A percentile compares a stretch with the other conserved stretches of the same genome.
Evolutionary conservation across 2,329 filamentous ascomycete species (phyloP).

Genomic region (Colletotrichum sp.): DNA sequence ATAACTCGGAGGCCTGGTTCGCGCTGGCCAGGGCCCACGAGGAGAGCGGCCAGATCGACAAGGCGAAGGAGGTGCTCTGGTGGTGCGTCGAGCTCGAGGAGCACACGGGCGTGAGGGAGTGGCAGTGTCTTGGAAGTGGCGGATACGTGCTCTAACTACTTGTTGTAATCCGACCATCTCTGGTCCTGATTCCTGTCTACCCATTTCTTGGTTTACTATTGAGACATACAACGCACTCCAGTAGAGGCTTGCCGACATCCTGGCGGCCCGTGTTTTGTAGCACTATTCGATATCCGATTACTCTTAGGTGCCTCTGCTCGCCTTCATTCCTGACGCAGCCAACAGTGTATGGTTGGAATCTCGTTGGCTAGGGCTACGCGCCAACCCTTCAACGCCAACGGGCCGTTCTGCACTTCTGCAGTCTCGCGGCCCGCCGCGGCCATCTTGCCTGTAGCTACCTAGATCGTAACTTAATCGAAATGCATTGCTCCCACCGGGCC

Average conservation of each 20-base stretch:
- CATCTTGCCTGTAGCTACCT: not conserved
- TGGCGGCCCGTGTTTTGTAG: not conserved
- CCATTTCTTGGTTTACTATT: not conserved
- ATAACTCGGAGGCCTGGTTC: constrained; percentile 92
- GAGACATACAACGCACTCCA: not conserved
- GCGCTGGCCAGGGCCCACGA: constrained; percentile 87
- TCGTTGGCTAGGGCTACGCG: not conserved
- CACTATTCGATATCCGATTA: not conserved
- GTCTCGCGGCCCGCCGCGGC: not conserved
- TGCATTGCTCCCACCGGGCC: not conserved
- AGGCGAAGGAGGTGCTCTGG: constrained; percentile 92
- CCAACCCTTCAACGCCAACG: not conserved
- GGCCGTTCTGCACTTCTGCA: not conserved
- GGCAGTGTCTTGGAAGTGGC: constrained; percentile 72
- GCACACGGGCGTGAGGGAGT: constrained; percentile 76
- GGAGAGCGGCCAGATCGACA: constrained; percentile 81
- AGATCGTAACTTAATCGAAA: not conserved
- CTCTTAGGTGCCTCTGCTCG: not conserved
- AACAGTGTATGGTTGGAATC: not conserved
- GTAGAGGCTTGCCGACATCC: not conserved
- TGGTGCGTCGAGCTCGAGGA: constrained; percentile 98
- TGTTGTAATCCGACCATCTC: not conserved
- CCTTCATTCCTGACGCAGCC: not conserved
- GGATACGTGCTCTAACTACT: constrained; percentile 65
- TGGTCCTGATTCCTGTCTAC: not conserved